Percentiles rank a stretch among this genome's conserved stretches.
phyloP scores from a whole-genome alignment of 176 grass and related monocot genomes.

The Triticum timopheevii region DNA sequence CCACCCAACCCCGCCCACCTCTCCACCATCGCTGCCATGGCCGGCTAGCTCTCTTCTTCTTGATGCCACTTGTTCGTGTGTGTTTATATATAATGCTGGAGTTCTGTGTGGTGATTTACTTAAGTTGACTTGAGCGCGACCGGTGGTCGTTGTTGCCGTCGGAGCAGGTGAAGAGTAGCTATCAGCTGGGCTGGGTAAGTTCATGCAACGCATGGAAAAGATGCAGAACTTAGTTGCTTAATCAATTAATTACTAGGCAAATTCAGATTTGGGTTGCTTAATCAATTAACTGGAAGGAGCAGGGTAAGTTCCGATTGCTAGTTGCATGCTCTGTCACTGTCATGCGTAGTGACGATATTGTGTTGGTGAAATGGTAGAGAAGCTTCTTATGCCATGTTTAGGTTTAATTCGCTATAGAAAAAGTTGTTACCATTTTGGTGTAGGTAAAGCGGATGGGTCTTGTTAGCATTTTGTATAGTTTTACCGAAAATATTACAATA shows the following conservation, averaged over 20 bases:
- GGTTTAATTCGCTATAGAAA: no score
- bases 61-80: not conserved
- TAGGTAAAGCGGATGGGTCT: no score
- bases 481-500: no score
- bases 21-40: constrained; percentile 13
- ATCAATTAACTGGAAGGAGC: not conserved
- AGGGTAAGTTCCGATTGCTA: not conserved
- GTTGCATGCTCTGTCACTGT: not conserved
- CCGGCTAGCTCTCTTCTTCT: not conserved
- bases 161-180: constrained; percentile 12
- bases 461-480: no score
- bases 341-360: no score
- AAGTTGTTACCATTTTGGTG: no score
- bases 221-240: no score
- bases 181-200: not conserved
- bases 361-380: no score
- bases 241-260: no score
- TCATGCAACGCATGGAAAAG: no score
- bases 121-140: not conserved
- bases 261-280: not conserved
- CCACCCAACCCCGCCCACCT: constrained; percentile 37
- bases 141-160: not conserved
- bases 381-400: no score
- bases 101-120: not conserved
- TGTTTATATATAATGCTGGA: not conserved